Conservation (phyloP, 768 basidiomycete species). For the Mycena vitilis region DNA sequence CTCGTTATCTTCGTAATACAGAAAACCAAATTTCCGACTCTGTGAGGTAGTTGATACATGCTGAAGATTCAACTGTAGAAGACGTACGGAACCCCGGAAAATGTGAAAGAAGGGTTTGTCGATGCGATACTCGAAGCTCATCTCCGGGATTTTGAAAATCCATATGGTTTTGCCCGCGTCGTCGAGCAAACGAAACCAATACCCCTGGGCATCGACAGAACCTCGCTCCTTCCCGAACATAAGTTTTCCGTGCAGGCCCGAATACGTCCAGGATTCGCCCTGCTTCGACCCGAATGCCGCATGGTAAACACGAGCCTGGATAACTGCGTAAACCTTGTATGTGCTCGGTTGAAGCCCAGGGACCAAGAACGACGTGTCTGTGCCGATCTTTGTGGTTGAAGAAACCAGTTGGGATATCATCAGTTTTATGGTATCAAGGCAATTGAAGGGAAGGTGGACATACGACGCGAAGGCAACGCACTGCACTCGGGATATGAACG, state of each 20-base stretch:
- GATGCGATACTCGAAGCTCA: slow-evolving; percentile 73
- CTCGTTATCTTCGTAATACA: slow-evolving; percentile 63
- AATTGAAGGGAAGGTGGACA: slow-evolving; percentile 30
- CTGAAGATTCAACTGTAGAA: slow-evolving; percentile 1
- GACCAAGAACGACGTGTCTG: slow-evolving; percentile 30
- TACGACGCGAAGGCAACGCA: slow-evolving; percentile 27
- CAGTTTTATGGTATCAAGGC: slow-evolving; percentile 22
- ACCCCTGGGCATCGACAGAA: slow-evolving; percentile 42
- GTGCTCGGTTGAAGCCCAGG: slow-evolving; percentile 51
- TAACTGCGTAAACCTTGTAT: slow-evolving; percentile 64
- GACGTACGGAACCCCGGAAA: slow-evolving; percentile 85
- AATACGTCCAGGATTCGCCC: slow-evolving; percentile 65
- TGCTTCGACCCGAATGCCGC: slow-evolving; percentile 55
- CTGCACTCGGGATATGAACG: slow-evolving; percentile 32
- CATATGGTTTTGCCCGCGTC: slow-evolving; percentile 65
- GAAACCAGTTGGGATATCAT: slow-evolving; percentile 35
- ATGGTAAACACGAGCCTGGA: slow-evolving; percentile 71
- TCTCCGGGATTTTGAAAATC: slow-evolving; percentile 72
- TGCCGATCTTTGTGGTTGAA: slow-evolving; percentile 13
- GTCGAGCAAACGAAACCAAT: slow-evolving; percentile 33
- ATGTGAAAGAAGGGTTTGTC: slow-evolving; percentile 95
- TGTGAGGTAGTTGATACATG: slow-evolving; percentile 48
- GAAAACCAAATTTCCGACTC: slow-evolving; percentile 65
- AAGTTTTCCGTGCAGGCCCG: slow-evolving; percentile 69
- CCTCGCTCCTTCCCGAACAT: slow-evolving; percentile 63